Evolutionary conservation across 2,329 filamentous ascomycete species (phyloP), one percentile per base, ranked within the genome.

Genomic region (Orbilia brochopaga): DNA sequence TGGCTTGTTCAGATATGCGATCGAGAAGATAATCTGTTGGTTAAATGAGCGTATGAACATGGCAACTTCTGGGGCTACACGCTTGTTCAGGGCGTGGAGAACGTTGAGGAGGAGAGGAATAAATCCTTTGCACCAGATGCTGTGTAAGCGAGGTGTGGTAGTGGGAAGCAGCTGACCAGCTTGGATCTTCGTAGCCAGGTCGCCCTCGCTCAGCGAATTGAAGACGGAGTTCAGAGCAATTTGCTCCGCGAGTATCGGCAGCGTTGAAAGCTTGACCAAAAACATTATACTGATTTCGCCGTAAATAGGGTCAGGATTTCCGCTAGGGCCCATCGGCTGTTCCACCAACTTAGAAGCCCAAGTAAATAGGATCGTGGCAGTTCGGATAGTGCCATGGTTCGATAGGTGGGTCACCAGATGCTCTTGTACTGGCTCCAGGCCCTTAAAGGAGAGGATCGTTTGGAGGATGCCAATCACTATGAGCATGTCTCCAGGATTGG

Each of bases 281-380:
- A 97, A 95, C 24, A 92, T 84, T 44, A 96, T 85, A 76, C 90
- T 90, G n/a, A 97, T 85, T 78, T 97, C 92, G 74, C 92, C 94
- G 79, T 97, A 97, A 30, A 97, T 83, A 0, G 94, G 93, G 78
- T 97, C 93, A 27, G 88, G 51, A 19, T 27, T 53, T n/a, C 53
- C 23, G 24, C 50, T 58, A 5, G 56, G 56, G n/a, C 67, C 87
- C 64, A 89, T 85, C 37, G 89, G 84, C 7, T 52, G 51, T 23
- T 61, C 55, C 19, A 61, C 51, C 19, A 72, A 35, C 23, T 72
- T 65, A n/a, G 97, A 92, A 2, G 93, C 87, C 94, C 94, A 99
- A 0, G 92, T 96, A 80, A 93, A 97, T 3, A 99, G 84, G 35
- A 90, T 91, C 4, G 89, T 88, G 0, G 92, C 92, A 72, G 92